A percentile compares a stretch with the other conserved stretches of the same genome.
Conservation (phyloP, 1,284 basidiomycete genomes). For the Irpex lacteus region DNA sequence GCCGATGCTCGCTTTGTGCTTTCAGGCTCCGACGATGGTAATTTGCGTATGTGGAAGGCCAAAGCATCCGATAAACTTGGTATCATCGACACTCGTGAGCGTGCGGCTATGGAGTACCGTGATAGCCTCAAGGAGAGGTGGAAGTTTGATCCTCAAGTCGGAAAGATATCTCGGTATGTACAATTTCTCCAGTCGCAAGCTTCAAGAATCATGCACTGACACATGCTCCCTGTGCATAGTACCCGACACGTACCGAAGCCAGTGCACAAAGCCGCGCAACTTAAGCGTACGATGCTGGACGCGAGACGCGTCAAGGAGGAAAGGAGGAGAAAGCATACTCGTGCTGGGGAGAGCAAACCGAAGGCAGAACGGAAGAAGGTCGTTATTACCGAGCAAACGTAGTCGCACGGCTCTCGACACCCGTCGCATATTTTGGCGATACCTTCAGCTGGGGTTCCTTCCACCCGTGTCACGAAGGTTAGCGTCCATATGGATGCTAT, state of each 20-base stretch:
- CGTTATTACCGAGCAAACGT: slow-evolving; percentile 78
- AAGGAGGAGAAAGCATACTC: slow-evolving; percentile 83
- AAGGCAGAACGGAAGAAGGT: slow-evolving; percentile 89
- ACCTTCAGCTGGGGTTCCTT: too few species aligned
- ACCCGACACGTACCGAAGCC: slow-evolving; percentile 88
- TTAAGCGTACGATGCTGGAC: slow-evolving; percentile 94
- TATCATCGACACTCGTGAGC: slow-evolving; percentile 87
- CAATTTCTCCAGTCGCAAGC: background rate
- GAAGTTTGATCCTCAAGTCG: slow-evolving; percentile 82
- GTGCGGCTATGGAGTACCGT: slow-evolving; percentile 91
- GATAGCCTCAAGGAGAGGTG: slow-evolving; percentile 88
- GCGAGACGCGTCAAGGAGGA: slow-evolving; percentile 92
- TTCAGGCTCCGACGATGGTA: slow-evolving; percentile 95
- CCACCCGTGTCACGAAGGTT: too few species aligned
- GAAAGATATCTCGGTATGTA: slow-evolving; percentile 76
- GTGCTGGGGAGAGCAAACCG: slow-evolving; percentile 85
- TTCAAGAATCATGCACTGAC: slow-evolving; percentile 3
- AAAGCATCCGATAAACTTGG: slow-evolving; percentile 93
- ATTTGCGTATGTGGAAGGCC: slow-evolving; percentile 96
- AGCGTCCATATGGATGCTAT: too few species aligned
- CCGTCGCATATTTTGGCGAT: too few species aligned
- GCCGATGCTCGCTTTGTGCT: slow-evolving; percentile 92
- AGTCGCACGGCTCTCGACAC: background rate
- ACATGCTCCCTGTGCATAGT: slow-evolving; percentile 35
- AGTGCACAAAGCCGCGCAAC: slow-evolving; percentile 83